Conservation (phyloP, 1,284 basidiomycete genomes). For the Moesziomyces antarcticus region DNA sequence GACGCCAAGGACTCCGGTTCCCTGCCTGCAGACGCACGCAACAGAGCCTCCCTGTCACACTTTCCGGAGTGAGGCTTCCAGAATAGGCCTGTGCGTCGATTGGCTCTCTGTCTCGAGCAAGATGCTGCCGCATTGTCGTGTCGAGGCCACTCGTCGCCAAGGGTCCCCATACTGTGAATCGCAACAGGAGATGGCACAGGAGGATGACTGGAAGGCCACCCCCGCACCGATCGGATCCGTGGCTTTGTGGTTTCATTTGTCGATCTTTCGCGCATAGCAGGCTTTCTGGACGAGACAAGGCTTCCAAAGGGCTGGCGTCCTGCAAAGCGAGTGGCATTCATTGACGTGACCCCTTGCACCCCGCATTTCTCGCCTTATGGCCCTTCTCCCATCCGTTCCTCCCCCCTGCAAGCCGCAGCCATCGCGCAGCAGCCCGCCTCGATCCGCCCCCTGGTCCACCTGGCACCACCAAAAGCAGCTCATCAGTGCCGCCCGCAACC, state of each 20-base stretch:
- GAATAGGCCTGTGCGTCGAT: too few species aligned
- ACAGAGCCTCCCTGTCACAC: not conserved
- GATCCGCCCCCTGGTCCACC: constrained; percentile 7
- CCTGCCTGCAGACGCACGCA: not conserved
- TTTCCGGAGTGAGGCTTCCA: too few species aligned
- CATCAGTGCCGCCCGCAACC: not conserved
- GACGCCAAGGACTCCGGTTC: not conserved
- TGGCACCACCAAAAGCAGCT: not conserved
- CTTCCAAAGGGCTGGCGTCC: constrained; percentile 3
- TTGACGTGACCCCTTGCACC: constrained; percentile 50
- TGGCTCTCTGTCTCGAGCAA: not conserved
- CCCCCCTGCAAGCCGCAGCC: constrained; percentile 30
- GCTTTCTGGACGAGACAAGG: not conserved
- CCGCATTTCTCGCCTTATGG: constrained; percentile 34
- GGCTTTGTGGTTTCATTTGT: constrained; percentile 5
- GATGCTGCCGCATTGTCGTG: not conserved
- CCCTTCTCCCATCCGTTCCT: constrained; percentile 6
- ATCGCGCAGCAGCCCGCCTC: constrained; percentile 16
- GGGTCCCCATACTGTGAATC: too few species aligned
- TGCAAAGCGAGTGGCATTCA: constrained; percentile 26
- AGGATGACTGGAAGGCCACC: not conserved
- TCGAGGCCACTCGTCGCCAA: too few species aligned
- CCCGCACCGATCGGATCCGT: not conserved
- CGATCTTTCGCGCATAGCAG: not conserved
- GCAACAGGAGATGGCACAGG: not conserved